phyloP scores from a whole-genome alignment of 129 eudicot species.

The Saussurea involucrata region DNA sequence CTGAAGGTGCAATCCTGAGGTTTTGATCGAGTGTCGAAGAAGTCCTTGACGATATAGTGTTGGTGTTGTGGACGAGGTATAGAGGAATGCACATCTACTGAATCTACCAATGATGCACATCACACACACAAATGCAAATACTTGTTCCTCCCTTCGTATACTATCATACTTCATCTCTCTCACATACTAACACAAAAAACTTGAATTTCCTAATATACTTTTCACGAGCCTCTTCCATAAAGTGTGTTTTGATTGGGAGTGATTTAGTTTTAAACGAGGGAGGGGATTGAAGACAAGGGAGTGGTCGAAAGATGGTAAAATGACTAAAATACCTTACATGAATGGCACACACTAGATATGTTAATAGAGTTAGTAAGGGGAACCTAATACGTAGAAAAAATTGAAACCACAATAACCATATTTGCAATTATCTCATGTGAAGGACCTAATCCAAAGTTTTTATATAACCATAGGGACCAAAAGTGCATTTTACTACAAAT shows the following conservation, averaged over 20 bases:
- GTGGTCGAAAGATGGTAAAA: not conserved
- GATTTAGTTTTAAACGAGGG: not conserved
- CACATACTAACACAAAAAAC: not conserved
- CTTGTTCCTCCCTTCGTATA: too few relatives aligned
- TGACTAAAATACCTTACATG: not conserved
- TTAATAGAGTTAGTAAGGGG: not conserved
- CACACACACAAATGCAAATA: not conserved
- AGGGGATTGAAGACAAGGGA: not conserved
- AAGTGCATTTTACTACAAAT: not conserved
- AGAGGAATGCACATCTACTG: not conserved
- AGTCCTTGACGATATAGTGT: not conserved
- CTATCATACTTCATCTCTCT: too few relatives aligned
- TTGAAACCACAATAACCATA: not conserved
- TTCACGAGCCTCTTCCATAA: not conserved
- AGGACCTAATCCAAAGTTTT: not conserved
- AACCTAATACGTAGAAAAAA: not conserved
- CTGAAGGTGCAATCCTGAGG: not conserved
- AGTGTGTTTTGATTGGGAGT: not conserved
- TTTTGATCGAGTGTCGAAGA: too few relatives aligned
- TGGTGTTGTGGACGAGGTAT: not conserved
- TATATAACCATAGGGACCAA: not conserved
- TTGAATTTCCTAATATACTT: not conserved
- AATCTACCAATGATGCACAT: not conserved
- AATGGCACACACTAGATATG: not conserved
- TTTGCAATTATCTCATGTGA: not conserved